Percentiles rank a stretch among this genome's conserved stretches.
Conservation (phyloP, 31 red algal species). For the Odonthalia washingtoniensis region DNA sequence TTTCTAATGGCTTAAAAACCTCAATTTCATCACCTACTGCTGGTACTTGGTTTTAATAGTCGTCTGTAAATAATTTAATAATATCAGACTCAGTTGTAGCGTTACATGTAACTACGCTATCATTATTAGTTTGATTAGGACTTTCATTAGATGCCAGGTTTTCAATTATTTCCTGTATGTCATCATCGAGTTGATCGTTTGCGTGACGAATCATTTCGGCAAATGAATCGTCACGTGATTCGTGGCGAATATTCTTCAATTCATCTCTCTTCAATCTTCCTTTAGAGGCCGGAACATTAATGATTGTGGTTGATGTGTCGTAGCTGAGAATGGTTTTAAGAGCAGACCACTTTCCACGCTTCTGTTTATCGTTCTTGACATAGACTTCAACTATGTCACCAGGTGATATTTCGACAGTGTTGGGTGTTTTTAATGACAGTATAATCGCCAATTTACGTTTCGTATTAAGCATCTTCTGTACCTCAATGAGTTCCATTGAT, state of each 20-base stretch:
- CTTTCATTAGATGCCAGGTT: not conserved
- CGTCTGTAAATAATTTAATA: not conserved
- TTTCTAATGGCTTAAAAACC: not conserved
- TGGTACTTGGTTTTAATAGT: not conserved
- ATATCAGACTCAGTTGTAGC: not conserved
- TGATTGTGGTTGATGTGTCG: not conserved
- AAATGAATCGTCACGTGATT: not conserved
- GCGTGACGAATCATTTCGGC: not conserved
- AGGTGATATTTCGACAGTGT: not conserved
- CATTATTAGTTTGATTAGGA: not conserved
- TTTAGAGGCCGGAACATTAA: not conserved
- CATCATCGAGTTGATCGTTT: not conserved
- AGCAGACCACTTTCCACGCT: not conserved
- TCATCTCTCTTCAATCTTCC: not conserved
- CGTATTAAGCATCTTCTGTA: not conserved
- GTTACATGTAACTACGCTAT: not conserved
- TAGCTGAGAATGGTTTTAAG: not conserved
- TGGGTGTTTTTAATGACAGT: not conserved
- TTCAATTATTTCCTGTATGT: not conserved
- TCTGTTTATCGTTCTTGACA: not conserved
- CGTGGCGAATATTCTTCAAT: not conserved
- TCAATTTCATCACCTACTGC: not conserved
- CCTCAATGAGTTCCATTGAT: not conserved
- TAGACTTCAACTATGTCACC: constrained; percentile 4
- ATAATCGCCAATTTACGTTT: not conserved